phyloP scores from a whole-genome alignment of 441 rosid genomes.

The Bocquillonia castaneifolia region DNA sequence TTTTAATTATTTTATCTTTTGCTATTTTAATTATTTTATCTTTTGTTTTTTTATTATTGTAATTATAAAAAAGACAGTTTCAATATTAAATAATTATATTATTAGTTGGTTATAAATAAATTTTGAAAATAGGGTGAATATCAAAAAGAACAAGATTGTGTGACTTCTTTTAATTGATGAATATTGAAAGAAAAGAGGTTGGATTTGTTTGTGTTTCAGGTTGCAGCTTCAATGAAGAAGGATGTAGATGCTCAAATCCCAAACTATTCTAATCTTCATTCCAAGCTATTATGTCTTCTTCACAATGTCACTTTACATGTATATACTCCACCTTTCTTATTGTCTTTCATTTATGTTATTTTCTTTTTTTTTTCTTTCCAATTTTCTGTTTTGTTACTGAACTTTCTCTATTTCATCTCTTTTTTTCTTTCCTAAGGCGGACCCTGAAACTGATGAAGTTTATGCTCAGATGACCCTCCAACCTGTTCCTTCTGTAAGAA shows the following conservation, averaged over 20 bases:
- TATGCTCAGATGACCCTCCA: constrained; percentile 97
- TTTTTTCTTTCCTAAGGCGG: constrained; percentile 52
- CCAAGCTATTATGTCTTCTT: constrained; percentile 78
- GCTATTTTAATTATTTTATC: too few relatives aligned
- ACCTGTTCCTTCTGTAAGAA: constrained; percentile 69
- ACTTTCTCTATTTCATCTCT: neutral
- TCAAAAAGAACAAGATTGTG: too few relatives aligned
- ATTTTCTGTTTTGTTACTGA: neutral
- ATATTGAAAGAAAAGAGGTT: neutral
- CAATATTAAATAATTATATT: too few relatives aligned
- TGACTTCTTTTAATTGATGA: too few relatives aligned
- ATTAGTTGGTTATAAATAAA: too few relatives aligned
- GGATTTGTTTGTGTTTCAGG: constrained; percentile 42
- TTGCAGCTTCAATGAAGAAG: constrained; percentile 89
- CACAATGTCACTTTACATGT: constrained; percentile 84
- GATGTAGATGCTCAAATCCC: constrained; percentile 70
- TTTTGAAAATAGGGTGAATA: too few relatives aligned
- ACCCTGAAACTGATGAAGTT: constrained; percentile 92
- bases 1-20: too few relatives aligned
- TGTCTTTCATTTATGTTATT: neutral
- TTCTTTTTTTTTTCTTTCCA: neutral
- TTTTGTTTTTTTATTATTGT: too few relatives aligned
- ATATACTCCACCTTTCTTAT: constrained; percentile 16
- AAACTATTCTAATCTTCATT: constrained; percentile 82
- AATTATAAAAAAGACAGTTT: too few relatives aligned